These are phyloP conservation scores for Dothistroma pini DNA, from an alignment of 2,329 filamentous ascomycete species.

Conservation along the genomic window DNA sequence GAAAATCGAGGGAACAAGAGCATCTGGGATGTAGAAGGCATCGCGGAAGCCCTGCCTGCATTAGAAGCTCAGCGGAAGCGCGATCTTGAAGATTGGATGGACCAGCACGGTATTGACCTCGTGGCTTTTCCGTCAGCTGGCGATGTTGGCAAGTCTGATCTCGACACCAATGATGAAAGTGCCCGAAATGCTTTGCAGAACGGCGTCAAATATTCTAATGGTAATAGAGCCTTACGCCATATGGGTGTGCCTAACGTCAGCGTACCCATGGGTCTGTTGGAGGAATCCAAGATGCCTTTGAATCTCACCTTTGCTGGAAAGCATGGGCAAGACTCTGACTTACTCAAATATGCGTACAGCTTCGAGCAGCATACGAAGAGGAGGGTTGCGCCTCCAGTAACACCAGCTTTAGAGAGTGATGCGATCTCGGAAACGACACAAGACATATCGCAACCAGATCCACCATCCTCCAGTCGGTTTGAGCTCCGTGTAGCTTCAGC, in stretches of 20 bases:
- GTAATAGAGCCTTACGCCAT: constrained; percentile 52
- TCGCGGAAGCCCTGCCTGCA: constrained; percentile 43
- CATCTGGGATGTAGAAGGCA: constrained; percentile 43
- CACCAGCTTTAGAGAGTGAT: constrained; percentile 25
- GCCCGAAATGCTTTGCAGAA: constrained; percentile 44
- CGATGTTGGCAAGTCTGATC: constrained; percentile 49
- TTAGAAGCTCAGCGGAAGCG: constrained; percentile 50
- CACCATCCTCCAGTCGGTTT: neutral
- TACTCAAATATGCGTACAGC: constrained; percentile 30
- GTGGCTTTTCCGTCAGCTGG: constrained; percentile 51
- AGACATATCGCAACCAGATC: neutral
- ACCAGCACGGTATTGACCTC: constrained; percentile 40
- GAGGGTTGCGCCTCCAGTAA: constrained; percentile 26
- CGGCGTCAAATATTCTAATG: constrained; percentile 54
- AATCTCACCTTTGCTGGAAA: constrained; percentile 52
- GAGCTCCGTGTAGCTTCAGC: neutral
- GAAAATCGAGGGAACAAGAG: constrained; percentile 28
- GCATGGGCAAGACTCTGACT: constrained; percentile 44
- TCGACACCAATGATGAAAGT: constrained; percentile 39
- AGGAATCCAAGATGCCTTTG: constrained; percentile 48
- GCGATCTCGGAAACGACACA: constrained; percentile 2
- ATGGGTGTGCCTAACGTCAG: constrained; percentile 54
- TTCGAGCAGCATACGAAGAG: constrained; percentile 28
- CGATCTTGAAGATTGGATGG: constrained; percentile 53
- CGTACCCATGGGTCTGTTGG: constrained; percentile 52